Conservation (phyloP, 163 green algal genomes). For the Trebouxiophyceae sp. region DNA sequence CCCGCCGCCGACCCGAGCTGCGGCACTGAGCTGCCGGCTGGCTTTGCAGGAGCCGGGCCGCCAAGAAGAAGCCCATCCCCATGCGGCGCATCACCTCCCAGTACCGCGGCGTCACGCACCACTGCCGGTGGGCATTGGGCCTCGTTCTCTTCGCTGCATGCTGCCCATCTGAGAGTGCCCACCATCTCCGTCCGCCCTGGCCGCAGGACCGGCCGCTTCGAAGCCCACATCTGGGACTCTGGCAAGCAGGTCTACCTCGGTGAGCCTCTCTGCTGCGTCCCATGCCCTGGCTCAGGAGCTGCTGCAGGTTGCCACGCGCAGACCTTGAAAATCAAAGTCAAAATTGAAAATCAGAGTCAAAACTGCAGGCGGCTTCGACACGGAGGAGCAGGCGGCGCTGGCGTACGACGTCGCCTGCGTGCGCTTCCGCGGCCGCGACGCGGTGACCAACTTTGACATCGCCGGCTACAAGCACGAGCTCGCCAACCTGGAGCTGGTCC, state of each 20-base stretch:
- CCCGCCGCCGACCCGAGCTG: too few species aligned
- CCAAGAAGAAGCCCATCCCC: too few species aligned
- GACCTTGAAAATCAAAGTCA: too few species aligned
- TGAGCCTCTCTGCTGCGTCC: too few species aligned
- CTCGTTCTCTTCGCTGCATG: not conserved
- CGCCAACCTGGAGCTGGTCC: conserved; percentile 42
- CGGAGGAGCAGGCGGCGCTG: conserved; percentile 54
- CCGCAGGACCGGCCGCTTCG: conserved; percentile 49
- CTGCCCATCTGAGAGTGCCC: not conserved
- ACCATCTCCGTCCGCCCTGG: not conserved
- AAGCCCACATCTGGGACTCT: conserved; percentile 74
- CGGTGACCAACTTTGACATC: conserved; percentile 58
- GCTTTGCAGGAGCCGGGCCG: too few species aligned
- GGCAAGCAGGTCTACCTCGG: conserved; percentile 47
- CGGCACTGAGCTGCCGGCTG: too few species aligned
- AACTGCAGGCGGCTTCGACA: conserved; percentile 17
- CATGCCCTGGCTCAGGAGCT: too few species aligned
- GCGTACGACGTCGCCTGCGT: conserved; percentile 80
- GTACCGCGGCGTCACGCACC: conserved; percentile 75
- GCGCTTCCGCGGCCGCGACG: conserved; percentile 51
- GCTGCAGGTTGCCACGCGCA: too few species aligned
- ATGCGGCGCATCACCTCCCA: conserved; percentile 32
- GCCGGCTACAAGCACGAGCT: conserved; percentile 54
- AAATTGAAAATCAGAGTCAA: too few species aligned
- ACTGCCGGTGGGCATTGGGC: conserved; percentile 46